Evolutionary conservation across 2,329 filamentous ascomycete genomes (phyloP).

Genomic region (Septoria petroselini): DNA sequence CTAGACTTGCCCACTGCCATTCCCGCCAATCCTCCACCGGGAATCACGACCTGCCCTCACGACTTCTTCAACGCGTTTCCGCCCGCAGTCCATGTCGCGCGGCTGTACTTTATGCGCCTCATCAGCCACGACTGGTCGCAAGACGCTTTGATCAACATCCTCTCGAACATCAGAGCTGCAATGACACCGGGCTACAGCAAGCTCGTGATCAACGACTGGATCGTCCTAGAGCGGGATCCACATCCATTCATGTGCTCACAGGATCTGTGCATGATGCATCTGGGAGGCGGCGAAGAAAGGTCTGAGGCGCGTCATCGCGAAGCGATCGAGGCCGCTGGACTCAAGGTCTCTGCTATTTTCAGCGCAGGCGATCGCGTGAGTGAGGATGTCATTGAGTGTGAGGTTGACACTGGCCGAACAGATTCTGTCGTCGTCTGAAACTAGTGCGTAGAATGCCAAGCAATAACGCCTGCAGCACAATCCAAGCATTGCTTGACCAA

Average conservation of each 20-base stretch:
- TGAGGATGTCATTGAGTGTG: slow-evolving; percentile 10
- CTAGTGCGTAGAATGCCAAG: no score
- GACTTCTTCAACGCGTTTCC: slow-evolving; percentile 38
- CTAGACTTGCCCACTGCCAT: slow-evolving; percentile 2
- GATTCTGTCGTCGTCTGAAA: no score
- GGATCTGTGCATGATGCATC: slow-evolving; percentile 12
- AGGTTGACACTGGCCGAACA: not conserved
- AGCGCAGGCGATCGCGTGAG: slow-evolving; percentile 5
- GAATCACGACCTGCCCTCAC: slow-evolving; percentile 22
- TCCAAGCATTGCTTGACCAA: no score
- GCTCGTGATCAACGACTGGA: slow-evolving; percentile 36
- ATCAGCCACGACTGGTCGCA: slow-evolving; percentile 38
- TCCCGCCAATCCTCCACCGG: not conserved
- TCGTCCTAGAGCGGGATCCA: slow-evolving; percentile 29
- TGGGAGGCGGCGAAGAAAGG: slow-evolving; percentile 7
- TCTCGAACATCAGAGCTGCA: slow-evolving; percentile 27
- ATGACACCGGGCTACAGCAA: slow-evolving; percentile 36
- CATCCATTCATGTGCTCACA: slow-evolving; percentile 10
- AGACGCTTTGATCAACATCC: slow-evolving; percentile 30
- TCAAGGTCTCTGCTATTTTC: slow-evolving; percentile 7
- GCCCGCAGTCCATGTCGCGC: slow-evolving; percentile 27
- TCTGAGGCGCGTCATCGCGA: not conserved
- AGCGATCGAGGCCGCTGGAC: slow-evolving; percentile 5
- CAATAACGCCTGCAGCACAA: no score
- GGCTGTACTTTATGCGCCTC: slow-evolving; percentile 32